Evolutionary conservation across 495 filamentous ascomycete genomes (phyloP).

Genomic region (Cladorrhinum samala): DNA sequence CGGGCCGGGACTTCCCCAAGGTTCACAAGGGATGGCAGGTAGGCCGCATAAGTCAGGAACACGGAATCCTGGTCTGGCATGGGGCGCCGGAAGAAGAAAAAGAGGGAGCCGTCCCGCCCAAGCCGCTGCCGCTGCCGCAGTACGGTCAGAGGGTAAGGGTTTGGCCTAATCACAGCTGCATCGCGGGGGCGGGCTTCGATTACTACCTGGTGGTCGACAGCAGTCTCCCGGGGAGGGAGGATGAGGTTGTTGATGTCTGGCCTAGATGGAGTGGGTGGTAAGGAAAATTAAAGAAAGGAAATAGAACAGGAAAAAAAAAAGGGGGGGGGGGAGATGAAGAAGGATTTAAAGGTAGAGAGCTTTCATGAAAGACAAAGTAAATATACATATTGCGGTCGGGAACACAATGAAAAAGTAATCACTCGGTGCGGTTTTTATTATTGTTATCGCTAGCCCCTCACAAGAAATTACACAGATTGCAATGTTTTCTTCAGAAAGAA

Average conservation of each 20-base stretch:
- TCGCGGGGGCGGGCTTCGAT: slow-evolving; percentile 63
- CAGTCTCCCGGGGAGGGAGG: slow-evolving; percentile 38
- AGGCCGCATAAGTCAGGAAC: slow-evolving; percentile 58
- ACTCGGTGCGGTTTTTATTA: too few relatives aligned
- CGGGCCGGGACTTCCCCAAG: slow-evolving; percentile 34
- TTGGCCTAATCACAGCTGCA: slow-evolving; percentile 83
- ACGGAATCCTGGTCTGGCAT: slow-evolving; percentile 53
- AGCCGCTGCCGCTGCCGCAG: too few relatives aligned
- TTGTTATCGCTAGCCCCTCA: too few relatives aligned
- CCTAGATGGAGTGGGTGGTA: slow-evolving; percentile 56
- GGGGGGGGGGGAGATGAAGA: too few relatives aligned
- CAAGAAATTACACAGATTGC: too few relatives aligned
- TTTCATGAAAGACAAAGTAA: too few relatives aligned
- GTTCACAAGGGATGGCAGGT: slow-evolving; percentile 54
- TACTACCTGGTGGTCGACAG: slow-evolving; percentile 76
- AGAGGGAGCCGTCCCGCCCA: slow-evolving; percentile 52
- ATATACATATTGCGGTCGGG: too few relatives aligned
- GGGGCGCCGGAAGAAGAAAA: slow-evolving; percentile 29
- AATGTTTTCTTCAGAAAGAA: too few relatives aligned
- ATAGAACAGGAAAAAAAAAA: neutral
- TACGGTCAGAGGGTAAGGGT: slow-evolving; percentile 60
- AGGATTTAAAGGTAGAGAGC: too few relatives aligned
- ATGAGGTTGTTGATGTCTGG: slow-evolving; percentile 68
- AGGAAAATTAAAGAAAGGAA: slow-evolving; percentile 5
- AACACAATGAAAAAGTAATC: too few relatives aligned